Evolutionary conservation across 768 basidiomycete genomes (phyloP).

Genomic region (Suillus hirtellus): DNA sequence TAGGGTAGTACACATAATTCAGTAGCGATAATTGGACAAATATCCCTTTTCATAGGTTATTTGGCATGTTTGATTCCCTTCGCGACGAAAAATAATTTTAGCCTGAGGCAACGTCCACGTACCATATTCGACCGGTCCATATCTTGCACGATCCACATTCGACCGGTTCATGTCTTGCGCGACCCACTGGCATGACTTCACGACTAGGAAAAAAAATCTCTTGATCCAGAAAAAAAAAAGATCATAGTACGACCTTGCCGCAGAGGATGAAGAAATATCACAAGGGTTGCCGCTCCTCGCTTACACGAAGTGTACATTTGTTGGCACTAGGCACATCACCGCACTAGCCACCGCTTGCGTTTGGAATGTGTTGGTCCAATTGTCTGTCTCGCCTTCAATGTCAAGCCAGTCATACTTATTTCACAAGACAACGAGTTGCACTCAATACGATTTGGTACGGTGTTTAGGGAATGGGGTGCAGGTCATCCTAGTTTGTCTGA

Average conservation of each 20-base stretch:
- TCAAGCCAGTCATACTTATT: neutral
- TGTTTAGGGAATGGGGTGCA: neutral
- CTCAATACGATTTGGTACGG: neutral
- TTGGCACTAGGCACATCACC: neutral
- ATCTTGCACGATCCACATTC: neutral
- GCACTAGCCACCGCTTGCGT: neutral
- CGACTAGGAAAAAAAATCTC: neutral
- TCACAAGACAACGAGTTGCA: neutral
- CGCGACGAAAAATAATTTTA: slow-evolving; percentile 1
- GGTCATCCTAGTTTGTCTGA: neutral
- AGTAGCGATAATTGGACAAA: neutral
- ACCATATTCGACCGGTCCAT: neutral
- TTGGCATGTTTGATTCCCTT: slow-evolving; percentile 2
- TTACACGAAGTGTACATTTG: neutral
- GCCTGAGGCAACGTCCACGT: neutral
- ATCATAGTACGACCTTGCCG: neutral
- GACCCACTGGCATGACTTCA: neutral
- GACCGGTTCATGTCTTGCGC: neutral
- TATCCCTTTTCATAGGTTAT: neutral
- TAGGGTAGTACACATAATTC: neutral
- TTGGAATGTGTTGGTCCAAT: neutral
- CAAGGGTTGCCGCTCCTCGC: neutral
- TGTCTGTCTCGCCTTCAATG: neutral
- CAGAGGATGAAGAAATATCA: neutral
- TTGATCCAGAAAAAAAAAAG: neutral